phyloP scores from a whole-genome alignment of 176 grass and related monocot species.

The Secale cereale region DNA sequence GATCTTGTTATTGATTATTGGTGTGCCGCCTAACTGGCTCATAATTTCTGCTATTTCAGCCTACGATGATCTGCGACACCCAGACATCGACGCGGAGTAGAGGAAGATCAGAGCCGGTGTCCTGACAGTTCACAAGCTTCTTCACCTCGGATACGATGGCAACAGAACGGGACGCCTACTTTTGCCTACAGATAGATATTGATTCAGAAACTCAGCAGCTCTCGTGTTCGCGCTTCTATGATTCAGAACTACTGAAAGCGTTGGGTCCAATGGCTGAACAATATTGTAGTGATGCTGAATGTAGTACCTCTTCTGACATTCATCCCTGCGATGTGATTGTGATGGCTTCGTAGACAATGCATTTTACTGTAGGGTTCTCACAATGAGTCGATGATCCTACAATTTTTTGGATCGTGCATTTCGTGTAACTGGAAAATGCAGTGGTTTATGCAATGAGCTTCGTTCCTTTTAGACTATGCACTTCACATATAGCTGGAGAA shows the following conservation, averaged over 20 bases:
- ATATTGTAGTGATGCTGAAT: too few species aligned
- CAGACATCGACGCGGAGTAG: background rate
- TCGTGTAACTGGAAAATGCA: too few species aligned
- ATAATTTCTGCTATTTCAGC: background rate
- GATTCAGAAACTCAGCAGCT: too few species aligned
- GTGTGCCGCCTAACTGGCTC: background rate
- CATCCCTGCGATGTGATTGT: background rate
- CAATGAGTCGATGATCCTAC: background rate
- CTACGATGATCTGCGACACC: background rate
- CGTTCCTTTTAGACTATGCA: background rate
- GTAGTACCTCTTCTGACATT: background rate
- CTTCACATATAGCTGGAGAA: background rate
- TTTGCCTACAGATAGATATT: too few species aligned
- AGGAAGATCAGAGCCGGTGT: background rate
- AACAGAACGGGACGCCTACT: too few species aligned
- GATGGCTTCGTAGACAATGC: background rate
- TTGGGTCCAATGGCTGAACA: too few species aligned
- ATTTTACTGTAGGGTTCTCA: background rate
- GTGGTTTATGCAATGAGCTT: background rate
- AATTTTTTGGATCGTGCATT: background rate
- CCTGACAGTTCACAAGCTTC: too few species aligned
- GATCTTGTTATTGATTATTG: background rate
- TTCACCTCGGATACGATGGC: too few species aligned
- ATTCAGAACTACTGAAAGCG: too few species aligned
- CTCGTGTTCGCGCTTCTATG: too few species aligned